Conservation (phyloP, 2,329 filamentous ascomycete genomes). For the Pyricularia grisea region DNA sequence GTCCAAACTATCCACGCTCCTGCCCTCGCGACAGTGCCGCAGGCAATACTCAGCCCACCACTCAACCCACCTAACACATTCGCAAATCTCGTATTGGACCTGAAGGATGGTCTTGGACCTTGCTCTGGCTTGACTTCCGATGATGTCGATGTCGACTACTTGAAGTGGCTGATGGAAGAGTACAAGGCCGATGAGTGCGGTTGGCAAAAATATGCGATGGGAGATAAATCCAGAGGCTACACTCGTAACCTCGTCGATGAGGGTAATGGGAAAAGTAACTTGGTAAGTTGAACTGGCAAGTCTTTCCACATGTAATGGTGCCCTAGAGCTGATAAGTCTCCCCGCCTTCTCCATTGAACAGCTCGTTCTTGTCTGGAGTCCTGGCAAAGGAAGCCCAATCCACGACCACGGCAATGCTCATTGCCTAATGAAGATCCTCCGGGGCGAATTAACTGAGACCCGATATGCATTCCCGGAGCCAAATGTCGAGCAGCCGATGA, state of each 20-base stretch:
- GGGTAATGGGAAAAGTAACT: conserved; percentile 59
- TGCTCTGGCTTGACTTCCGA: conserved; percentile 74
- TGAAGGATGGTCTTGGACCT: conserved; percentile 67
- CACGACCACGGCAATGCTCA: conserved; percentile 87
- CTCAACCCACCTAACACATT: conserved; percentile 37
- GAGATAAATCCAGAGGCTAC: conserved; percentile 62
- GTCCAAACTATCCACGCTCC: conserved; percentile 12
- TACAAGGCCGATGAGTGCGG: conserved; percentile 62
- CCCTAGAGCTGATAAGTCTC: neutral
- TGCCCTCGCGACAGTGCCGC: conserved; percentile 6
- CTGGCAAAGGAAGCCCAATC: conserved; percentile 72
- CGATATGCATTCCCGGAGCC: conserved; percentile 63
- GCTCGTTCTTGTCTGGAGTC: conserved; percentile 85
- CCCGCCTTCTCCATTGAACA: conserved; percentile 25
- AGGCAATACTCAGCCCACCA: conserved; percentile 15
- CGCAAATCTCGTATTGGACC: conserved; percentile 59
- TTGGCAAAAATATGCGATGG: conserved; percentile 68
- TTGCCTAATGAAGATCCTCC: conserved; percentile 85
- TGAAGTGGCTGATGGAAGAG: conserved; percentile 62
- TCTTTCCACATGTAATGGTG: neutral
- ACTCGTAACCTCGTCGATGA: conserved; percentile 86
- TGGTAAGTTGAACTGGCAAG: conserved; percentile 24
- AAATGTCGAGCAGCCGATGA: conserved; percentile 44
- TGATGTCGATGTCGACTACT: conserved; percentile 65
- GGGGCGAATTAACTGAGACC: conserved; percentile 71